A percentile compares a stretch with the other conserved stretches of the same genome.
Evolutionary conservation across 2,329 filamentous ascomycete genomes (phyloP).

Genomic region (Diaporthe longicolla): DNA sequence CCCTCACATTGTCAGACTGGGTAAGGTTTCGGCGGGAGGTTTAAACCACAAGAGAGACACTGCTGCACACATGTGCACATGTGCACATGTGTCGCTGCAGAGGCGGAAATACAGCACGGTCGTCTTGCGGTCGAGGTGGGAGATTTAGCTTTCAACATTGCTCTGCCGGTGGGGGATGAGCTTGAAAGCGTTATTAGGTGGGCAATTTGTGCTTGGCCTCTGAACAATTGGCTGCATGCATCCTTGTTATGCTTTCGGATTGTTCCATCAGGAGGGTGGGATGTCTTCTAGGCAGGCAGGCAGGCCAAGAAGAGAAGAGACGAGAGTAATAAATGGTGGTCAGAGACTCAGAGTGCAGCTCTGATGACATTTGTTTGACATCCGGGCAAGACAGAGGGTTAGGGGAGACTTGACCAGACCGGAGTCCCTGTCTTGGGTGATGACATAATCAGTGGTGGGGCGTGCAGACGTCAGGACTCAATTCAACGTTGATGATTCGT

Average conservation of each 20-base stretch:
- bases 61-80: too few relatives aligned
- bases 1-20: too few relatives aligned
- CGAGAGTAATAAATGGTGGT: neutral
- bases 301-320: neutral
- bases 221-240: neutral
- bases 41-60: neutral
- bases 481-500: constrained; percentile 10
- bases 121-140: too few relatives aligned
- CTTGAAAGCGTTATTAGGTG: neutral
- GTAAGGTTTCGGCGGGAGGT: neutral
- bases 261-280: neutral
- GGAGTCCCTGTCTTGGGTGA: neutral
- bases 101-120: neutral
- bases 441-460: constrained; percentile 10
- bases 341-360: neutral
- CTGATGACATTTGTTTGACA: neutral
- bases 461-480: constrained; percentile 21
- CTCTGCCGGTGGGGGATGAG: neutral
- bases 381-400: neutral
- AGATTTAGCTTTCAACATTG: neutral
- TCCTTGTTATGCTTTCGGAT: neutral
- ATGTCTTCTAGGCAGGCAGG: neutral
- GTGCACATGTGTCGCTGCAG: neutral
- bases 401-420: neutral
- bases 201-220: neutral